Percentiles rank a stretch among this genome's conserved stretches.
Evolutionary conservation across 371 early-diverging fungal genomes (phyloP).

Genomic region (Mucor indicus): DNA sequence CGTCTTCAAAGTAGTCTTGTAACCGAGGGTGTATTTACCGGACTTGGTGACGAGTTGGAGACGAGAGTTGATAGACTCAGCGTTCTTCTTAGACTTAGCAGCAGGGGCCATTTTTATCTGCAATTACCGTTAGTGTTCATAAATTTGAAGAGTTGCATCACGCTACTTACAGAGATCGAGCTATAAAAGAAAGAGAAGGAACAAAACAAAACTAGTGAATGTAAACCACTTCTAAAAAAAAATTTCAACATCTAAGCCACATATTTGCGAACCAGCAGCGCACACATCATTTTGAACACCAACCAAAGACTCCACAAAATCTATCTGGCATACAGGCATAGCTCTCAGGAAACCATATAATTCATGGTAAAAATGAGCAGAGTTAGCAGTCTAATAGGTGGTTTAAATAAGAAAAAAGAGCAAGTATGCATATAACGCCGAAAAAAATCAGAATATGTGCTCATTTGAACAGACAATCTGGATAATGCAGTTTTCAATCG

Average conservation of each 20-base stretch:
- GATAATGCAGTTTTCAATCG: no score
- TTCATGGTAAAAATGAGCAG: no score
- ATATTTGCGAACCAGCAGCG: background rate
- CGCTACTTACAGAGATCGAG: conserved; percentile 1
- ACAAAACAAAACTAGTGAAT: no score
- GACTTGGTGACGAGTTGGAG: conserved; percentile 98
- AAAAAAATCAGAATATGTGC: no score
- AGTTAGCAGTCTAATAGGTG: no score
- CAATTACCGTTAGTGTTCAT: background rate
- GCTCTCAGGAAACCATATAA: no score
- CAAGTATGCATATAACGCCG: no score
- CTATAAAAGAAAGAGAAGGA: background rate
- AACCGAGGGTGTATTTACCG: conserved; percentile 96
- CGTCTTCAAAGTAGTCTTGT: conserved; percentile 96
- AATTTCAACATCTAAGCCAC: background rate
- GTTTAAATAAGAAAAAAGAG: no score
- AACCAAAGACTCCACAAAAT: background rate
- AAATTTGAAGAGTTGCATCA: background rate
- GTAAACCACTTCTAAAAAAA: background rate
- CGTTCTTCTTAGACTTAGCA: conserved; percentile 71
- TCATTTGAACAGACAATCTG: no score
- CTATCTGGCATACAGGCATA: no score
- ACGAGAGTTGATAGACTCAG: conserved; percentile 96
- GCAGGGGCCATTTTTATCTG: conserved; percentile 40
- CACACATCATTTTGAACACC: no score